Conservation (phyloP, 352 stramenopile species). For the Pythium myriotylum region DNA sequence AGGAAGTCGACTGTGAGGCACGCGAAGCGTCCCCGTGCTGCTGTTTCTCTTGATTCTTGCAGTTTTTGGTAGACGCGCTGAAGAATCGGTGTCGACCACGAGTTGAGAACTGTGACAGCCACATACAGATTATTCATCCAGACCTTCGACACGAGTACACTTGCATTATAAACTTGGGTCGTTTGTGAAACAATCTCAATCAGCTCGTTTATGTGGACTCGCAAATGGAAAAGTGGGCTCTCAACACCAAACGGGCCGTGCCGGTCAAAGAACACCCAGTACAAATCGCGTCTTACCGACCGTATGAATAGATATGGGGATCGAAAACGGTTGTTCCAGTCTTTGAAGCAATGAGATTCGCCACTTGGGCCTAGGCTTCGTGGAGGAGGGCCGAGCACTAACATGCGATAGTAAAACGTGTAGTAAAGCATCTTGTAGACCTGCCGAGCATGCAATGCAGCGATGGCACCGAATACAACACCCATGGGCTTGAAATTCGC, state of each 20-base stretch:
- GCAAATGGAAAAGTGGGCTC: conserved; percentile 32
- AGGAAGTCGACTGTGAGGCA: conserved; percentile 34
- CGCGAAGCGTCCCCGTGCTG: conserved; percentile 27
- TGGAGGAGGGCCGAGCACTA: conserved; percentile 13
- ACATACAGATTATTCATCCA: conserved; percentile 62
- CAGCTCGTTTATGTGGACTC: conserved; percentile 39
- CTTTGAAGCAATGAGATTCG: conserved; percentile 4
- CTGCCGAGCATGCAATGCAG: conserved; percentile 1
- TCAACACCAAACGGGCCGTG: conserved; percentile 39
- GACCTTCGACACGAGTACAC: conserved; percentile 38
- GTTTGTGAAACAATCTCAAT: conserved; percentile 49
- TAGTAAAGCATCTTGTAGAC: conserved; percentile 17
- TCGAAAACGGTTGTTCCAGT: conserved; percentile 13
- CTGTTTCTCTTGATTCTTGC: conserved; percentile 11
- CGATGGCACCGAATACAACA: conserved; percentile 17
- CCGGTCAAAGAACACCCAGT: conserved; percentile 25
- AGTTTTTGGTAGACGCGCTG: conserved; percentile 21
- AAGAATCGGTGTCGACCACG: conserved; percentile 37
- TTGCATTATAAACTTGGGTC: conserved; percentile 46
- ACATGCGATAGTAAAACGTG: conserved; percentile 10
- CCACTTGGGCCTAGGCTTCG: conserved; percentile 9
- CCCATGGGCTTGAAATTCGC: conserved; percentile 17
- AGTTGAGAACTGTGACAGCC: conserved; percentile 42
- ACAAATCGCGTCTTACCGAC: conserved; percentile 9
- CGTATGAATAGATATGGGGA: neutral